Evolutionary conservation across 2,329 filamentous ascomycete species (phyloP).

Genomic region (Fusarium kyushuense): DNA sequence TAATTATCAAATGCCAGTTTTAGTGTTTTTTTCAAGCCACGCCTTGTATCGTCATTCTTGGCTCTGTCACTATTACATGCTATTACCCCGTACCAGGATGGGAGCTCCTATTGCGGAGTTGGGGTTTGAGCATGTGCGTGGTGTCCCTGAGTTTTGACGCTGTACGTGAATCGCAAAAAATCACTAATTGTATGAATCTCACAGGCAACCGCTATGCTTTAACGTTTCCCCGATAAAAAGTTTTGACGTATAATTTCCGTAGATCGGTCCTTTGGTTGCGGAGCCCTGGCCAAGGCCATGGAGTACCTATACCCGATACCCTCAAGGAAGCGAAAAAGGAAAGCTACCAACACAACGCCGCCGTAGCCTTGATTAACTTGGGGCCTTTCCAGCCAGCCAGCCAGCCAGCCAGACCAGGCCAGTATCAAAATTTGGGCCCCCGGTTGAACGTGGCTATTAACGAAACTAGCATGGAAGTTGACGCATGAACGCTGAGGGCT

Average conservation of each 20-base stretch:
- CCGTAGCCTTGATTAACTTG: constrained; percentile 1
- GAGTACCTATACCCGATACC: constrained; percentile 2
- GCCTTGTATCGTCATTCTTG: constrained; percentile 1
- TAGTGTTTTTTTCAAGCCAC: constrained; percentile 1
- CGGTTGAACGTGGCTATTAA: not conserved
- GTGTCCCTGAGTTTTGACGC: constrained; percentile 12
- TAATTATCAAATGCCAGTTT: constrained; percentile 8
- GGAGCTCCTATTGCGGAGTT: constrained; percentile 15
- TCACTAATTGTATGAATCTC: constrained; percentile 7
- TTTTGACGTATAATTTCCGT: constrained; percentile 13
- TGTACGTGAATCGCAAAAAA: constrained; percentile 4
- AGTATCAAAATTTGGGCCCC: not conserved
- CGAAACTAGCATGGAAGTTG: constrained; percentile 13
- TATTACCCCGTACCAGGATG: not conserved
- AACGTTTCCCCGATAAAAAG: constrained; percentile 8
- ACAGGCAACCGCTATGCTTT: constrained; percentile 7
- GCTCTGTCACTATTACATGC: not conserved
- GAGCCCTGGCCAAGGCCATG: not conserved
- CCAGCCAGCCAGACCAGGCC: not conserved
- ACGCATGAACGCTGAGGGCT: constrained; percentile 14
- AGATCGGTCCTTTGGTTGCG: constrained; percentile 8
- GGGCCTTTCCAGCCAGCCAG: not conserved
- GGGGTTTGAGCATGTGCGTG: constrained; percentile 10
- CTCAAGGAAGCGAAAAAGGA: not conserved
- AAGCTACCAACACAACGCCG: not conserved